These are phyloP conservation scores for Scopulariopsis brevicaulis DNA, from an alignment of 2,329 filamentous ascomycete species.

Conservation along the genomic window DNA sequence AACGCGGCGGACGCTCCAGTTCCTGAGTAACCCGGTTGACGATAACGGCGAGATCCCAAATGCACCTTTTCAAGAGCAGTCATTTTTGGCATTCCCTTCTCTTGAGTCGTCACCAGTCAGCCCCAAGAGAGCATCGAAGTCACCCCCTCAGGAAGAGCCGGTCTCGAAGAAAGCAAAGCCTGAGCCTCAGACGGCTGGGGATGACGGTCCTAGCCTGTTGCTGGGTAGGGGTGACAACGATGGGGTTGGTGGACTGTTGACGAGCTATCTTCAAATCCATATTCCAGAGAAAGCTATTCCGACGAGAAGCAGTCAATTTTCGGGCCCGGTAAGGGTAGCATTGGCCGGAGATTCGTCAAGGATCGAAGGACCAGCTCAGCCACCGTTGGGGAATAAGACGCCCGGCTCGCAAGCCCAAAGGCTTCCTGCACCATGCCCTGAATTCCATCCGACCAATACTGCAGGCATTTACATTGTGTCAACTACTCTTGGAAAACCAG, in stretches of 20 bases:
- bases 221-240: not conserved
- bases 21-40: not conserved
- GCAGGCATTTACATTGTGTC: conserved; percentile 5
- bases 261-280: not conserved
- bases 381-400: not conserved
- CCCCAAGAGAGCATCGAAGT: not conserved
- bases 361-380: not conserved
- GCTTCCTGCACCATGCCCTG: not conserved
- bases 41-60: not conserved
- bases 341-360: not conserved
- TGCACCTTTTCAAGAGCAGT: not conserved
- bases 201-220: not conserved
- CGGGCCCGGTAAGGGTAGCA: not conserved
- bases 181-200: not conserved
- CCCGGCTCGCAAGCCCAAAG: not conserved
- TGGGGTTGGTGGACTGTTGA: conserved; percentile 5
- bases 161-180: not conserved
- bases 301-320: not conserved
- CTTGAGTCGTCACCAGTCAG: not conserved
- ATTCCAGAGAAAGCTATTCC: not conserved
- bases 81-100: not conserved
- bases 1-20: not conserved
- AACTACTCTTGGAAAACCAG: not conserved
- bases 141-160: not conserved
- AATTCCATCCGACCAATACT: not conserved